Conservation (phyloP, 495 filamentous ascomycete species). For the Cenococcum geophilum region DNA sequence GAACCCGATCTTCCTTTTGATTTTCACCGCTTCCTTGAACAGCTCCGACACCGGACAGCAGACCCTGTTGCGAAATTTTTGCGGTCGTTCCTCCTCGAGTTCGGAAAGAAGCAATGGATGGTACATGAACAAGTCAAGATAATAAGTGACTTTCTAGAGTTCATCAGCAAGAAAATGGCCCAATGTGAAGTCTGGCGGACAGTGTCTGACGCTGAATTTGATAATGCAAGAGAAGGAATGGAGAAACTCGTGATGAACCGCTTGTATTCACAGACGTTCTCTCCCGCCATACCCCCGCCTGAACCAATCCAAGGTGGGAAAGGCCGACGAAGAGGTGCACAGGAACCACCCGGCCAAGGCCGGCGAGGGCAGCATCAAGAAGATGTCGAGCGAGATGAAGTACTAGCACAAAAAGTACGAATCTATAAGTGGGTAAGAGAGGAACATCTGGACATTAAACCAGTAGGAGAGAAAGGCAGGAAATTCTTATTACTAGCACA, state of each 20-base stretch:
- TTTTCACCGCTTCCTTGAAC: constrained; percentile 94
- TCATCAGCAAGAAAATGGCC: constrained; percentile 99
- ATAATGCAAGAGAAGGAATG: constrained; percentile 98
- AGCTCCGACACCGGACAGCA: constrained; percentile 88
- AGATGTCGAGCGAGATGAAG: constrained; percentile 92
- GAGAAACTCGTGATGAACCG: constrained; percentile 99
- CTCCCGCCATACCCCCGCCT: constrained; percentile 79
- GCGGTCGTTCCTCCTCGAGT: constrained; percentile 87
- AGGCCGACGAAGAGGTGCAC: constrained; percentile 60
- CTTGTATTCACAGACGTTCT: constrained; percentile 93
- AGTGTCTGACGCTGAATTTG: constrained; percentile 93
- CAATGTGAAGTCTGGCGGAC: constrained; percentile 95
- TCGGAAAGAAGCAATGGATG: constrained; percentile 99
- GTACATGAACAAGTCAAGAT: constrained; percentile 99
- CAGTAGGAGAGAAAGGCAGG: constrained; percentile 74
- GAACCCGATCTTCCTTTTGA: constrained; percentile 90
- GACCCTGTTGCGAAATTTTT: constrained; percentile 95
- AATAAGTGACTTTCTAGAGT: constrained; percentile 92
- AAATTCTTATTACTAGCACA: constrained; percentile 85
- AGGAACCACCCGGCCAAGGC: constrained; percentile 69
- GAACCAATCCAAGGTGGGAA: constrained; percentile 65
- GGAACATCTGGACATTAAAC: constrained; percentile 88
- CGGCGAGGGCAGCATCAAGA: constrained; percentile 94
- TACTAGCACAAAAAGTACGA: constrained; percentile 88
- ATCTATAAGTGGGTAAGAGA: constrained; percentile 96